phyloP scores from a whole-genome alignment of 371 early-diverging fungal genomes.

The Nematocida homosporus region DNA sequence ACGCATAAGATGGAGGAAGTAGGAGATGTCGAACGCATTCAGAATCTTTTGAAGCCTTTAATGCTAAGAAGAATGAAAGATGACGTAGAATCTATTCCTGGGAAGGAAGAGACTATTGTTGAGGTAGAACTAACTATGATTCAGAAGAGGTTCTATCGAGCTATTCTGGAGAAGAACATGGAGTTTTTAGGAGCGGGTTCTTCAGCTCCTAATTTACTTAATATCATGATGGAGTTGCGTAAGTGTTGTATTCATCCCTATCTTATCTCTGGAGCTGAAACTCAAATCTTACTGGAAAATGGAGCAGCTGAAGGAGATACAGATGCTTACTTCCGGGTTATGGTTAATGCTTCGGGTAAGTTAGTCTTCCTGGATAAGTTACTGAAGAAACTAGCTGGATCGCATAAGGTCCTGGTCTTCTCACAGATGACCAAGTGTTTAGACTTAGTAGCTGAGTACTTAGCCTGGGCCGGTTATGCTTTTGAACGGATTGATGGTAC shows the following conservation, averaged over 20 bases:
- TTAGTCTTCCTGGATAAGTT: slow-evolving; percentile 59
- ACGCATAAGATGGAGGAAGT: slow-evolving; percentile 92
- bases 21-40: slow-evolving; percentile 86
- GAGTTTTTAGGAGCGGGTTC: slow-evolving; percentile 73
- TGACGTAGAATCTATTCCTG: slow-evolving; percentile 90
- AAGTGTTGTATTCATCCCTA: slow-evolving; percentile 97
- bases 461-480: slow-evolving; percentile 51
- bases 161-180: slow-evolving; percentile 89
- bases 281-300: slow-evolving; percentile 64
- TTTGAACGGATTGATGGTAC: slow-evolving; percentile 84
- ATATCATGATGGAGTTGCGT: slow-evolving; percentile 98
- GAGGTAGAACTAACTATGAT: slow-evolving; percentile 86
- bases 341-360: slow-evolving; percentile 53
- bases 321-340: slow-evolving; percentile 73
- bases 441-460: slow-evolving; percentile 53
- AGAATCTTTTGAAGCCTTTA: slow-evolving; percentile 86
- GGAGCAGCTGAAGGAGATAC: slow-evolving; percentile 33
- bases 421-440: slow-evolving; percentile 61
- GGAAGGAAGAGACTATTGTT: slow-evolving; percentile 88
- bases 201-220: slow-evolving; percentile 79
- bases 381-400: slow-evolving; percentile 48
- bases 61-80: slow-evolving; percentile 91
- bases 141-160: slow-evolving; percentile 92
- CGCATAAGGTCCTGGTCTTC: slow-evolving; percentile 58
- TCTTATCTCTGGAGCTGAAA: slow-evolving; percentile 83